Base-by-base conservation (phyloP, 202 grass and related monocot species). In the Eragrostis tef region DNA sequence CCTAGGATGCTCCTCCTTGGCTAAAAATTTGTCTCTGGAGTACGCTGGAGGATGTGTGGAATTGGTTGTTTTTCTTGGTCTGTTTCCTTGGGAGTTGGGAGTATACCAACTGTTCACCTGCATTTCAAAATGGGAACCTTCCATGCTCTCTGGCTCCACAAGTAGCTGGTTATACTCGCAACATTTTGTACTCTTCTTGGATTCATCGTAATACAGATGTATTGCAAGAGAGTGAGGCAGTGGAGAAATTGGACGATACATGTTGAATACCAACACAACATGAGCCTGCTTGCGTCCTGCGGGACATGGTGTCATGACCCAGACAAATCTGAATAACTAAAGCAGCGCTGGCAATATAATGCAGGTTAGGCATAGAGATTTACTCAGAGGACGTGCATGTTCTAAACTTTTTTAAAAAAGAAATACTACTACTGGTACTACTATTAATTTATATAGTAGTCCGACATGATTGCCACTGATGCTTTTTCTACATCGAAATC, bases 41-140 rank as follows among this genome's bases (percentile, higher is more conserved):
- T 12, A 20, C 21, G 7, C 20, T 57, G 67, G 59, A 60, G 65
- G 64, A 74, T 79, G 69, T 20, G 15, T 47, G 9, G 0, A 75
- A 80, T 25, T 3, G 22, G 11, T 85, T 80, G 62, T 75, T 85
- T 81, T 81, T 71, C 54, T 81, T 63, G 75, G 63, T 36, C 14
- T 49, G 46, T 9, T 52, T 61, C 17, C 11, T 61, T 64, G 51
- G 45, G 76, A 84, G 60, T 24, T 24, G 4, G 22, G 21, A 25
- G 20, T 1, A 2, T 26, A 54, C 64, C 4, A 36, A 4, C 0
- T 17, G 4, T 11, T 4, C 25, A n/a, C 58, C 70, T 78, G 19
- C 64, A 36, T 78, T 84, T 89, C 65, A 77, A 85, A 85, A 78
- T 59, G 39, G 34, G 72, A 85, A 76, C 47, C 71, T 85, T 85